Conservation (phyloP, 768 basidiomycete species). For the Suillus paluster region DNA sequence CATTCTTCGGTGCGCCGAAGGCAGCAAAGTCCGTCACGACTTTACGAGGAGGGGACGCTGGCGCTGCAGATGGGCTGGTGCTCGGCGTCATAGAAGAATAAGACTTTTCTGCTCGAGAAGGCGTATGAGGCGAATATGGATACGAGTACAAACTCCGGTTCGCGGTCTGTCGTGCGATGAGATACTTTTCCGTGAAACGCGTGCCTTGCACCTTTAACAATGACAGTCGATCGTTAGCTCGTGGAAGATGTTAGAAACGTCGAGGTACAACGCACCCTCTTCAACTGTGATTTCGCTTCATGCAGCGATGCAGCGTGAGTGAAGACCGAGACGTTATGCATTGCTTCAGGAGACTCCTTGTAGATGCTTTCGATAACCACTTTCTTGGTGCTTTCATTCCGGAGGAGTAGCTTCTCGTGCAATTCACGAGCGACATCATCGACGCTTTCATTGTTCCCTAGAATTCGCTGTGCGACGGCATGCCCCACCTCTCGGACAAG, state of each 20-base stretch:
- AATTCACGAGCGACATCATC: slow-evolving; percentile 95
- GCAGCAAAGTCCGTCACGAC: slow-evolving; percentile 89
- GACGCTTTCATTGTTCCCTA: slow-evolving; percentile 92
- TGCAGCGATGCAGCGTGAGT: slow-evolving; percentile 68
- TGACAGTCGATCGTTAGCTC: slow-evolving; percentile 8
- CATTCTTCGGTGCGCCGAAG: slow-evolving; percentile 74
- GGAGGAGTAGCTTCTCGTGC: slow-evolving; percentile 86
- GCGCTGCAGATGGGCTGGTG: slow-evolving; percentile 26
- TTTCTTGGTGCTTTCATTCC: slow-evolving; percentile 97
- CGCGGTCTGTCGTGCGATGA: slow-evolving; percentile 68
- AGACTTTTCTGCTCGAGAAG: slow-evolving; percentile 46
- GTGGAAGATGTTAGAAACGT: slow-evolving; percentile 10
- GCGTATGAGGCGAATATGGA: slow-evolving; percentile 54
- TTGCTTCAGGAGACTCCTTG: slow-evolving; percentile 85
- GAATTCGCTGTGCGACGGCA: slow-evolving; percentile 90
- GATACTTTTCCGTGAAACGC: slow-evolving; percentile 96
- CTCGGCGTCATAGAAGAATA: slow-evolving; percentile 34
- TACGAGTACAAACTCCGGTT: slow-evolving; percentile 58
- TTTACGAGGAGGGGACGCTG: slow-evolving; percentile 78
- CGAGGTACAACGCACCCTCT: slow-evolving; percentile 59
- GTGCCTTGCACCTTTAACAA: slow-evolving; percentile 81
- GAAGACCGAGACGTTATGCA: slow-evolving; percentile 90
- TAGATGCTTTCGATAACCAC: slow-evolving; percentile 97
- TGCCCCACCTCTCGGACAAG: slow-evolving; percentile 93
- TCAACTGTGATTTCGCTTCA: slow-evolving; percentile 77